Conservation (phyloP, 2,329 filamentous ascomycete genomes). For the Verticillium isaacii region DNA sequence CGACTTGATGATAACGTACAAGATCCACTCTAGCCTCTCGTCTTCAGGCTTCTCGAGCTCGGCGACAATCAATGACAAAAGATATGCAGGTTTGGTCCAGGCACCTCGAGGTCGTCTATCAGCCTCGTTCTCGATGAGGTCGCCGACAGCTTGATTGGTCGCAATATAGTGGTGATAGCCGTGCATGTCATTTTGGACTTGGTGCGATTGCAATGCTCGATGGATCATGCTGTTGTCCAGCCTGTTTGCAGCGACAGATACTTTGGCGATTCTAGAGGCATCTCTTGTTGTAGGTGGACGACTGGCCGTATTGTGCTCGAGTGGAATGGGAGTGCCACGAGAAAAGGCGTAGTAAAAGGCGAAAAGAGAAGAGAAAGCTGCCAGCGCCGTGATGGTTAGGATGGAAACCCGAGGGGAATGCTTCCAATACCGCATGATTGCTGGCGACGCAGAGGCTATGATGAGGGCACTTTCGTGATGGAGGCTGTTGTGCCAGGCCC, state of each 20-base stretch:
- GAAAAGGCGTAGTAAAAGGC: background rate
- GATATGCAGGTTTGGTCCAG: slow-evolving; percentile 32
- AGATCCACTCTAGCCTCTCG: slow-evolving; percentile 31
- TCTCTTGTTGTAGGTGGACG: background rate
- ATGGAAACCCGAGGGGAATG: background rate
- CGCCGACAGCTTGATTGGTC: slow-evolving; percentile 22
- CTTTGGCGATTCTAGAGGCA: slow-evolving; percentile 2
- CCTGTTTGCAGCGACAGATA: slow-evolving; percentile 1
- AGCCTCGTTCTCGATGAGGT: slow-evolving; percentile 21
- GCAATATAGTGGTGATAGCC: slow-evolving; percentile 29
- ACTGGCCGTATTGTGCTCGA: background rate
- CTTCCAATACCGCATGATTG: background rate
- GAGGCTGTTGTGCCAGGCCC: background rate
- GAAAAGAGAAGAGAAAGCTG: background rate
- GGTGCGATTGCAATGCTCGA: slow-evolving; percentile 25
- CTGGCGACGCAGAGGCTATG: background rate
- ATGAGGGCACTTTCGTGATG: background rate
- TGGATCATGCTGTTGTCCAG: slow-evolving; percentile 4
- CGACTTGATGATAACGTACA: slow-evolving; percentile 13
- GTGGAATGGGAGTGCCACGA: background rate
- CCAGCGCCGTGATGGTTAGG: background rate
- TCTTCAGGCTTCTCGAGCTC: slow-evolving; percentile 32
- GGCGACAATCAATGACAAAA: slow-evolving; percentile 29
- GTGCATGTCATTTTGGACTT: slow-evolving; percentile 26
- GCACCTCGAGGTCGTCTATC: slow-evolving; percentile 14